Evolutionary conservation across 2,329 filamentous ascomycete species (phyloP).

Genomic region (Colletotrichum sp.): DNA sequence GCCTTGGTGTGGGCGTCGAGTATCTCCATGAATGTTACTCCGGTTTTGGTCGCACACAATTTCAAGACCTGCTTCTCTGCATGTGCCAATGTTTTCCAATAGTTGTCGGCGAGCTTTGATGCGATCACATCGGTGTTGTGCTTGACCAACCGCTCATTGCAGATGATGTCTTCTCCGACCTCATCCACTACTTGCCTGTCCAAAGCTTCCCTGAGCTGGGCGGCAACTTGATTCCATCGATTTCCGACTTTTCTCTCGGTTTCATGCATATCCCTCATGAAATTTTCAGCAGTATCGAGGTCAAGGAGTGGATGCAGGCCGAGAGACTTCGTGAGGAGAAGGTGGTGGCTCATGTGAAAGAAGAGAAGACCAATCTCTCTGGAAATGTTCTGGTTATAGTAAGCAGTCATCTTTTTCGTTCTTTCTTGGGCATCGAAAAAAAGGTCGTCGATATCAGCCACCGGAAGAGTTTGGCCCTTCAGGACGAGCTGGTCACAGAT

Average conservation of each 20-base stretch:
- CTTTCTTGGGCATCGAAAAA: not conserved
- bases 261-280: not conserved
- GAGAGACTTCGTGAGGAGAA: not conserved
- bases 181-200: not conserved
- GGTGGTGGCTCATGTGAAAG: not conserved
- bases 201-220: not conserved
- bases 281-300: not conserved
- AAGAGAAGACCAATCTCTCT: not conserved
- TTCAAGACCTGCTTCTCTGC: not conserved
- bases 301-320: not conserved
- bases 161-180: not conserved
- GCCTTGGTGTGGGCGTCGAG: not conserved
- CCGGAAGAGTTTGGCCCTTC: not conserved
- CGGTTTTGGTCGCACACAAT: not conserved
- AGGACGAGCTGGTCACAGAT: not conserved
- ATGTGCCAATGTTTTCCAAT: not conserved
- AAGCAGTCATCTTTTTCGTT: not conserved
- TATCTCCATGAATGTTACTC: not conserved
- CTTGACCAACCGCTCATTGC: not conserved
- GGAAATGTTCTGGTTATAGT: not conserved
- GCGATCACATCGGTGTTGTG: not conserved
- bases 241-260: not conserved
- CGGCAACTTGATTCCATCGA: not conserved
- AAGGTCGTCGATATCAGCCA: not conserved
- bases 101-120: not conserved